Evolutionary conservation across 805 yeast genomes (phyloP).

Genomic region (Wickerhamiella shivajii): DNA sequence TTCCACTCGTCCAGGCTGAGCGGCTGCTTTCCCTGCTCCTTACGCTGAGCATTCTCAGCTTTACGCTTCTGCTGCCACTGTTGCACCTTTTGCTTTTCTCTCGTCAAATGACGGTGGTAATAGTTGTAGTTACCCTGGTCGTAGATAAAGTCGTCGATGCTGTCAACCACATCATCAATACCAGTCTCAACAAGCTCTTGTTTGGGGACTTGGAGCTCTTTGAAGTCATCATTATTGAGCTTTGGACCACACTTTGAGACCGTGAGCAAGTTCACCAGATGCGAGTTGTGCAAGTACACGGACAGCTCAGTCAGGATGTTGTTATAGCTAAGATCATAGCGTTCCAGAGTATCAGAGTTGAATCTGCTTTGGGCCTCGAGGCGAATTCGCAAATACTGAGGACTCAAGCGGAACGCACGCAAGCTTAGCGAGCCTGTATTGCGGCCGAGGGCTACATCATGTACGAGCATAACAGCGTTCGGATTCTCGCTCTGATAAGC

Average conservation of each 20-base stretch:
- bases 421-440: constrained; percentile 47
- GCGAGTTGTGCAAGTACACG: constrained; percentile 49
- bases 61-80: constrained; percentile 64
- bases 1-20: constrained; percentile 48
- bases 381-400: constrained; percentile 39
- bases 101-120: constrained; percentile 59
- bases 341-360: constrained; percentile 47
- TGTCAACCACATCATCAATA: constrained; percentile 49
- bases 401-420: constrained; percentile 54
- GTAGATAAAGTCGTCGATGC: constrained; percentile 61
- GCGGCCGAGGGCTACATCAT: constrained; percentile 49
- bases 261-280: constrained; percentile 44
- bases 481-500: constrained; percentile 45
- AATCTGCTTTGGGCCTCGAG: constrained; percentile 39
- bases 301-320: constrained; percentile 63
- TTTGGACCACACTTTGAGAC: constrained; percentile 14
- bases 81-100: constrained; percentile 53
- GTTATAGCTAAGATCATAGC: constrained; percentile 44
- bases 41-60: constrained; percentile 48
- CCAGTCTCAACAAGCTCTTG: constrained; percentile 30
- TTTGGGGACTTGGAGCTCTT: constrained; percentile 29
- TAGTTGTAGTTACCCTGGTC: constrained; percentile 70
- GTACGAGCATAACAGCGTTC: constrained; percentile 38
- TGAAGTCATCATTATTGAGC: constrained; percentile 18
- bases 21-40: constrained; percentile 39